Evolutionary conservation across 2,329 filamentous ascomycete genomes (phyloP).

Genomic region (Arthrobotrys sinensis): DNA sequence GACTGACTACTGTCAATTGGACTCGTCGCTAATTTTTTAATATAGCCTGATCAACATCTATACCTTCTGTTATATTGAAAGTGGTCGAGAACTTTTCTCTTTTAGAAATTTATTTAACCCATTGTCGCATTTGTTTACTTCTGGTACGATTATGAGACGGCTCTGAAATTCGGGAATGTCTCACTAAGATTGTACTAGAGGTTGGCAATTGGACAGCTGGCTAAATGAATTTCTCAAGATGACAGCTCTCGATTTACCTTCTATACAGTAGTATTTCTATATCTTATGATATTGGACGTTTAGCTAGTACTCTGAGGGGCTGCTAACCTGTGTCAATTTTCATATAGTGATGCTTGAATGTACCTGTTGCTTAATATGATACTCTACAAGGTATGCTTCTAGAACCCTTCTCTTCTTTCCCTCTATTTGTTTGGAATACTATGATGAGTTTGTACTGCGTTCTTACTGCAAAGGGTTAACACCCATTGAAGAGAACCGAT

Average conservation of each 20-base stretch:
- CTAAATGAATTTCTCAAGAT: no score
- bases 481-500: conserved; percentile 66
- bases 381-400: conserved; percentile 28
- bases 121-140: no score
- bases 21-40: conserved; percentile 61
- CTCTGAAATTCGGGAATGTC: no score
- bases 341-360: not conserved
- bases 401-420: not conserved
- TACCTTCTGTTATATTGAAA: conserved; percentile 50
- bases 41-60: conserved; percentile 27
- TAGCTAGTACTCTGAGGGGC: not conserved
- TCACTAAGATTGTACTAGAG: no score
- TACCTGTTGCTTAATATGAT: not conserved
- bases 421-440: conserved; percentile 49
- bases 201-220: no score
- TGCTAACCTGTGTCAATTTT: conserved; percentile 31
- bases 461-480: conserved; percentile 59
- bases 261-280: no score
- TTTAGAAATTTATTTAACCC: no score
- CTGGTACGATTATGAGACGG: no score
- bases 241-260: no score
- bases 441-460: conserved; percentile 66
- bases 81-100: no score
- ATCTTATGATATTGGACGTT: not conserved
- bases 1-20: not conserved